These are phyloP conservation scores for Sporothrix schenckii DNA, from an alignment of 2,329 filamentous ascomycete species.

Conservation along the genomic window DNA sequence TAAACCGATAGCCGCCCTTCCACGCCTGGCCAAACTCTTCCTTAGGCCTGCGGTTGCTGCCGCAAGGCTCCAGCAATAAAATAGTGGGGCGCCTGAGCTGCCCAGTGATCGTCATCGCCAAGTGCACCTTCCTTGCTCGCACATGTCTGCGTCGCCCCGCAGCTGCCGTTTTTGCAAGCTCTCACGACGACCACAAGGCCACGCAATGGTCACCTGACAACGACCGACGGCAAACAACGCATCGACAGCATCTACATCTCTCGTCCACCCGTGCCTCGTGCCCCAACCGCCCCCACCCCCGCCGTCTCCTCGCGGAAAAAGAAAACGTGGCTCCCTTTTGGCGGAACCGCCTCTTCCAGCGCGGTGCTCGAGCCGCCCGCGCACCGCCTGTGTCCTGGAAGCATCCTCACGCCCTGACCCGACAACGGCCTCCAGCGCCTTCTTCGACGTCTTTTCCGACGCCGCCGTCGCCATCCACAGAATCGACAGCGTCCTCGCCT, in stretches of 20 bases:
- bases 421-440: not conserved
- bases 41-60: constrained; percentile 20
- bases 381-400: constrained; percentile 27
- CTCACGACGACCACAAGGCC: not conserved
- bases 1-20: not conserved
- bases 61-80: constrained; percentile 23
- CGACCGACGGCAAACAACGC: not conserved
- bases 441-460: not conserved
- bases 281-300: not conserved
- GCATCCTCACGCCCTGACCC: constrained; percentile 24
- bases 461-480: not conserved
- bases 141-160: not conserved
- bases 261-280: not conserved
- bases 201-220: not conserved
- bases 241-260: too few relatives aligned
- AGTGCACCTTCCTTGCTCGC: not conserved
- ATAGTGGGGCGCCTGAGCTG: not conserved
- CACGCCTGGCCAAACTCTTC: not conserved
- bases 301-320: constrained; percentile 9
- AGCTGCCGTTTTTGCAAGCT: not conserved
- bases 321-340: constrained; percentile 31
- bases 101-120: constrained; percentile 8
- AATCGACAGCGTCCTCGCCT: not conserved
- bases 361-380: constrained; percentile 29
- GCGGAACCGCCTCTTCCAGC: constrained; percentile 26